These are phyloP conservation scores for Eutypa lata DNA, from an alignment of 2,329 filamentous ascomycete genomes.

Conservation along the genomic window DNA sequence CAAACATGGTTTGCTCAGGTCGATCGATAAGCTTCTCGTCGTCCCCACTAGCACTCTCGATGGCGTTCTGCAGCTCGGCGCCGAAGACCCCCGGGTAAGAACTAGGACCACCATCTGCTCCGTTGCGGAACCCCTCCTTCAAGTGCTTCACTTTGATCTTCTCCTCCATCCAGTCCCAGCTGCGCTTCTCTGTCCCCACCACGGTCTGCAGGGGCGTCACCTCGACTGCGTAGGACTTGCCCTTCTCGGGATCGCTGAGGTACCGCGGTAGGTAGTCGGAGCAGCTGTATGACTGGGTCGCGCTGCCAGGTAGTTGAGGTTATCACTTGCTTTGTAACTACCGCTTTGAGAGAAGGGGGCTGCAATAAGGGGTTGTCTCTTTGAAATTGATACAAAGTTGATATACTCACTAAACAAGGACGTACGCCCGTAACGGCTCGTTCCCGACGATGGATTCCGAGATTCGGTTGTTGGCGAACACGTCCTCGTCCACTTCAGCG, in stretches of 20 bases:
- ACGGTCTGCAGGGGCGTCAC: constrained; percentile 30
- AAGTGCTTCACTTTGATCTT: constrained; percentile 5
- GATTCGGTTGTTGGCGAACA: constrained; percentile 34
- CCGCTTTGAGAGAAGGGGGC: background rate
- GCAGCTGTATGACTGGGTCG: constrained; percentile 27
- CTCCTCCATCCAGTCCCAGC: constrained; percentile 36
- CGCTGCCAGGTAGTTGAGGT: constrained; percentile 12
- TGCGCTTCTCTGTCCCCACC: constrained; percentile 21
- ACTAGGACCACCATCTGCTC: constrained; percentile 1
- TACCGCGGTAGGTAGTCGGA: constrained; percentile 29
- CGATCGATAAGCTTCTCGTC: constrained; percentile 1
- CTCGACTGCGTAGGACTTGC: constrained; percentile 28
- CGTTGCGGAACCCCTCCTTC: constrained; percentile 1
- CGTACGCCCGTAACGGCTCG: constrained; percentile 32
- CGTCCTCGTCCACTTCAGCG: constrained; percentile 22
- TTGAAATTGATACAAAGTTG: no score
- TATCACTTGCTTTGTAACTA: background rate
- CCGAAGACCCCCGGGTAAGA: constrained; percentile 25
- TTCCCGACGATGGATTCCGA: constrained; percentile 31
- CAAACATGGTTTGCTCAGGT: constrained; percentile 15
- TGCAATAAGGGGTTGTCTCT: no score
- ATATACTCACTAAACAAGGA: constrained; percentile 30
- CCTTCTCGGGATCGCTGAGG: constrained; percentile 23
- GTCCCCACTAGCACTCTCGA: background rate
- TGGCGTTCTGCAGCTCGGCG: constrained; percentile 7